Evolutionary conservation across 2,329 filamentous ascomycete genomes (phyloP), one percentile per base, ranked within the genome.

Genomic region (Monascus ruber): DNA sequence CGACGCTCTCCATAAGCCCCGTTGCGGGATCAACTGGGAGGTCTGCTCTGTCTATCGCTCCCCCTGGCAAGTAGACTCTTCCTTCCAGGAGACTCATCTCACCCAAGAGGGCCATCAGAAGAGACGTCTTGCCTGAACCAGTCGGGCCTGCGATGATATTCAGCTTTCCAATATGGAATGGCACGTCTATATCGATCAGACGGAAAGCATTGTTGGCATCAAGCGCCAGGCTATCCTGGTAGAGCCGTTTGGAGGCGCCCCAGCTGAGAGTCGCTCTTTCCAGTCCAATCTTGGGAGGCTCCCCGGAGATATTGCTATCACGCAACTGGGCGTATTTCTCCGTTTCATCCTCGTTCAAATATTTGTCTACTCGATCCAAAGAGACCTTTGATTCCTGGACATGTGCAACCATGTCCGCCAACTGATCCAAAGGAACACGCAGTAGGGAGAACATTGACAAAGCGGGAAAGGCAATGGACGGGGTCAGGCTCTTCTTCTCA

Each of bases 361-460:
- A 98, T 51, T 94, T 84, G 56, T 98, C 89, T 5, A 98, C 85
- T 70, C 91, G 88, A 55, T 95, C 88, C 37, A 98, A 80, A 0
- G 91, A 98, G 17, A 98, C 89, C 66, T 94, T 94, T 24, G 88
- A 85, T 64, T 98, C 91, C 65, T 95, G 87, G 4, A 98, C 88
- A 64, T 96, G 91, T 7, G 91, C 91, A 55, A 96, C 83, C 91
- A 98, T 98, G 62, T 98, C 91, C 37, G 91, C 91, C 39, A 98
- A 74, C 64, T 96, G 89, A 60, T 98, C 91, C 34, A 98, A 70
- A 4, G 91, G 91, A 38, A 95, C 85, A 35, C 91, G 81, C 9
- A 98, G 78, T 32, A 98, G 78, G 58, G 88, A 88, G 62, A 98
- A 98, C 47, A 98, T 79, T 0, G 91, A 96, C 39, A 98, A 80